These are phyloP conservation scores for Ascochyta viciae-villosae DNA, from an alignment of 2,329 filamentous ascomycete species.

Conservation along the genomic window DNA sequence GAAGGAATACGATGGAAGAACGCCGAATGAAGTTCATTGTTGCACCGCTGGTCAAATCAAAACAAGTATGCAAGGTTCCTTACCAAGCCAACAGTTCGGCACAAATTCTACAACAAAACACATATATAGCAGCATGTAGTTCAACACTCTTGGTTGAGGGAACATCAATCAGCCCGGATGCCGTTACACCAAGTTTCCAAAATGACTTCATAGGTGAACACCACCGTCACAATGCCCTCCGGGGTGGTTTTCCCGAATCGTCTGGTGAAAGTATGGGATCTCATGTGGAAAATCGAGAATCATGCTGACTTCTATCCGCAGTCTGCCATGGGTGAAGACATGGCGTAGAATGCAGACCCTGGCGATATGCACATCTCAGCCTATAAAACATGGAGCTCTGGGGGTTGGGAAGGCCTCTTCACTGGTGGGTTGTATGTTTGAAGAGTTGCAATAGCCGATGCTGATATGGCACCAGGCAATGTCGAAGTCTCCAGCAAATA, in stretches of 20 bases:
- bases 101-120: neutral
- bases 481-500: constrained; percentile 67
- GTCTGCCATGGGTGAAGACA: constrained; percentile 39
- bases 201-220: constrained; percentile 1
- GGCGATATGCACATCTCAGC: constrained; percentile 55
- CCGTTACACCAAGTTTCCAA: neutral
- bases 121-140: neutral
- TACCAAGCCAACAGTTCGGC: neutral
- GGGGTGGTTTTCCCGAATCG: constrained; percentile 46
- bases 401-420: constrained; percentile 55
- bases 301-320: constrained; percentile 19
- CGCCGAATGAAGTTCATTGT: neutral
- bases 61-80: neutral
- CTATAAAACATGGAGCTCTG: constrained; percentile 59
- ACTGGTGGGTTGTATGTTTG: constrained; percentile 44
- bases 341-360: constrained; percentile 27
- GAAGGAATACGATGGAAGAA: neutral
- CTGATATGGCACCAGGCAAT: constrained; percentile 54
- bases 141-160: too few species aligned
- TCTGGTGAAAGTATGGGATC: constrained; percentile 47
- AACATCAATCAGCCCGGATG: too few species aligned
- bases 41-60: neutral
- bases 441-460: too few species aligned
- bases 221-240: constrained; percentile 24
- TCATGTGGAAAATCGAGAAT: too few species aligned